phyloP scores from a whole-genome alignment of 2,329 filamentous ascomycete genomes.

The Ceratocystis variospora region DNA sequence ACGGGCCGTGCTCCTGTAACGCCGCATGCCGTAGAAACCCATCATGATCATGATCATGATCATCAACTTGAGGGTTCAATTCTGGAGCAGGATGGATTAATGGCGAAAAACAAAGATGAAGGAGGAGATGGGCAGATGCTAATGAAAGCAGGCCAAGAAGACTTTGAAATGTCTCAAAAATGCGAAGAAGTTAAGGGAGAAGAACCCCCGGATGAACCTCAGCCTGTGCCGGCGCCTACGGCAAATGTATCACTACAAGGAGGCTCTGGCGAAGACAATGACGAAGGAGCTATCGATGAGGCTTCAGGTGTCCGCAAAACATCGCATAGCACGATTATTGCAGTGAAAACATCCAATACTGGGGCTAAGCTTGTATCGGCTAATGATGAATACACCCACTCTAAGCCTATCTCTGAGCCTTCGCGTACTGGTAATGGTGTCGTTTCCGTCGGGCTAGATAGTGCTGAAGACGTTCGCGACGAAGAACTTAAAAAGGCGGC shows the following conservation, averaged over 20 bases:
- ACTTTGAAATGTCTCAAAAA: background rate
- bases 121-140: background rate
- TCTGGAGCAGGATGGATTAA: slow-evolving; percentile 4
- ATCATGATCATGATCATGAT: background rate
- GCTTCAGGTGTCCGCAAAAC: background rate
- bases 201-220: background rate
- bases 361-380: background rate
- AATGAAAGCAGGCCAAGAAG: background rate
- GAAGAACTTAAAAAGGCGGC: background rate
- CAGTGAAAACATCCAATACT: background rate
- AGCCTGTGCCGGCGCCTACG: background rate
- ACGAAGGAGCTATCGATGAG: background rate
- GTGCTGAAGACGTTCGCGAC: background rate
- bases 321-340: background rate
- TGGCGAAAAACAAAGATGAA: slow-evolving; percentile 6
- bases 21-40: background rate
- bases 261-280: background rate
- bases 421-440: background rate
- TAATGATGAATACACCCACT: background rate
- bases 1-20: background rate
- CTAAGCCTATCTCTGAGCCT: background rate
- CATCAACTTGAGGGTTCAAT: slow-evolving; percentile 8
- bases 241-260: background rate
- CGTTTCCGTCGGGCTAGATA: background rate
- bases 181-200: background rate